Percentiles rank a stretch among this genome's conserved stretches.
These are phyloP conservation scores for Fraxinus sp. DNA, from an alignment of 305 asterid genomes.

Conservation along the genomic window DNA sequence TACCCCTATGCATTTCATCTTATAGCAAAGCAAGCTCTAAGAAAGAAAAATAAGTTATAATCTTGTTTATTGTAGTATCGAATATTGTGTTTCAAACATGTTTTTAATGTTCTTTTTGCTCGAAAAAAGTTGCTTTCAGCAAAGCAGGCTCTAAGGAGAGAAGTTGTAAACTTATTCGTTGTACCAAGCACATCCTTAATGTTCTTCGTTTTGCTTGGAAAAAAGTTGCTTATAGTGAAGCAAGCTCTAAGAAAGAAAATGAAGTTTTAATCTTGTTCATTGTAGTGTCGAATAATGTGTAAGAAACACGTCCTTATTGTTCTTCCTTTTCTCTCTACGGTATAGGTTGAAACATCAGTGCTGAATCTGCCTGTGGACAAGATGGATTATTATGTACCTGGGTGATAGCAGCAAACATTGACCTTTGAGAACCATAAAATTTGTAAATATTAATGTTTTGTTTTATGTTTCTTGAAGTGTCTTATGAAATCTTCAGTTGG, in stretches of 20 bases:
- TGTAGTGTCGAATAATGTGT: not conserved
- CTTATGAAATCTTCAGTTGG: not conserved
- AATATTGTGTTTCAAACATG: not conserved
- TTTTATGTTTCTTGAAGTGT: not conserved
- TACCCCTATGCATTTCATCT: not conserved
- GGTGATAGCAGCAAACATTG: conserved; percentile 22
- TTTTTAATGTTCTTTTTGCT: not conserved
- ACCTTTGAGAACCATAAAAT: not conserved
- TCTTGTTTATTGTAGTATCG: not conserved
- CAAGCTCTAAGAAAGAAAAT: not conserved
- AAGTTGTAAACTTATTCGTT: not conserved
- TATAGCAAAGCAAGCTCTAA: not conserved
- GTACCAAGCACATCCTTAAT: not conserved
- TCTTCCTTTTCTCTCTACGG: not conserved
- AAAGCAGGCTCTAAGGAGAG: not conserved
- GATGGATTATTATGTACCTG: conserved; percentile 51
- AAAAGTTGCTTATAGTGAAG: not conserved
- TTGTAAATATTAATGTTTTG: not conserved
- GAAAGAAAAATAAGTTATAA: not conserved
- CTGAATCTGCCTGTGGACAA: conserved; percentile 45
- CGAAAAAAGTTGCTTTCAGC: not conserved
- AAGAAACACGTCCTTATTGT: not conserved
- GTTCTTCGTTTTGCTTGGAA: not conserved
- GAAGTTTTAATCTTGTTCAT: not conserved
- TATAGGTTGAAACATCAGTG: conserved; percentile 51